Evolutionary conservation across 2,329 filamentous ascomycete genomes (phyloP).

Genomic region (Fusarium siculi): DNA sequence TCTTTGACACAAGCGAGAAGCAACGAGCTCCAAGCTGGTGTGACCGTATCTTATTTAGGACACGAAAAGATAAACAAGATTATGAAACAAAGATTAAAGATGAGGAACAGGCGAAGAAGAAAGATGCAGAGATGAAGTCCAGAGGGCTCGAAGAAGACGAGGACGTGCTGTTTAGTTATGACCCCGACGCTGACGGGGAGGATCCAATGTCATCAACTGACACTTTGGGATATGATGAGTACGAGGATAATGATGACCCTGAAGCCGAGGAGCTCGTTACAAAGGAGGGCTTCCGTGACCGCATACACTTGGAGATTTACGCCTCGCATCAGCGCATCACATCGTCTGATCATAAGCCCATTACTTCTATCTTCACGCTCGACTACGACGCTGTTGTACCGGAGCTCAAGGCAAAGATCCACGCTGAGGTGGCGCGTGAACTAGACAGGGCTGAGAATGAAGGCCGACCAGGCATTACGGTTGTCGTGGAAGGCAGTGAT

Average conservation of each 20-base stretch:
- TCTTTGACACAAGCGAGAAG: constrained; percentile 97
- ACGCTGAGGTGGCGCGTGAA: constrained; percentile 87
- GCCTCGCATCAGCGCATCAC: constrained; percentile 88
- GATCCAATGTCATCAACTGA: constrained; percentile 48
- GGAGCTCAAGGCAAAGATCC: constrained; percentile 82
- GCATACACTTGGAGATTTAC: constrained; percentile 73
- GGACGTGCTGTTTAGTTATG: constrained; percentile 88
- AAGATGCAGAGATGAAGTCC: constrained; percentile 86
- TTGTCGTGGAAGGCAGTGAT: constrained; percentile 75
- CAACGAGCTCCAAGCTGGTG: constrained; percentile 95
- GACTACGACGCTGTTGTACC: constrained; percentile 89
- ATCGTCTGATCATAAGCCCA: constrained; percentile 95
- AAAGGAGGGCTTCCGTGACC: constrained; percentile 67
- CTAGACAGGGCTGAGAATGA: constrained; percentile 94
- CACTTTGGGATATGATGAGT: constrained; percentile 69
- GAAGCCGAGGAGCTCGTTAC: constrained; percentile 62
- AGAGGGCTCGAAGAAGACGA: constrained; percentile 85
- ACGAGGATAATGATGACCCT: constrained; percentile 60
- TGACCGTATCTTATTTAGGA: constrained; percentile 90
- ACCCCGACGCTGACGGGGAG: constrained; percentile 79
- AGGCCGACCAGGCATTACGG: constrained; percentile 80
- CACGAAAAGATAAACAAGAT: constrained; percentile 73
- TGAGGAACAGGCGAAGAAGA: constrained; percentile 73
- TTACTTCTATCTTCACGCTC: constrained; percentile 84
- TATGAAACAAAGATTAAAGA: constrained; percentile 73